Evolutionary conservation across 2,329 filamentous ascomycete genomes (phyloP).

Genomic region (Paracamarosporium sp.): DNA sequence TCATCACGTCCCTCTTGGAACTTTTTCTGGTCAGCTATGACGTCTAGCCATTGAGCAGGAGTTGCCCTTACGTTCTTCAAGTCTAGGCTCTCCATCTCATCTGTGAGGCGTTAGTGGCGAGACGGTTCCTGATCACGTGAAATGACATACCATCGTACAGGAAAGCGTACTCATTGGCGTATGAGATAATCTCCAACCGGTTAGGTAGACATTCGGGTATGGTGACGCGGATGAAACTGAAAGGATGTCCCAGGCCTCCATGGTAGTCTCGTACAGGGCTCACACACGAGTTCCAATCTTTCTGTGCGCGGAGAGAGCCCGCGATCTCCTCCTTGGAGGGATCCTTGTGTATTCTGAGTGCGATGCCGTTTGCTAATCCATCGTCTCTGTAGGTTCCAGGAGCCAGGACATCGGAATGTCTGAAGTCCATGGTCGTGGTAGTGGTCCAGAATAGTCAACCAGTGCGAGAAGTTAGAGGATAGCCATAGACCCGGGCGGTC

Average conservation of each 20-base stretch:
- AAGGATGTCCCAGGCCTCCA: conserved; percentile 32
- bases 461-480: not conserved
- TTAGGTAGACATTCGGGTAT: conserved; percentile 50
- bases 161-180: conserved; percentile 51
- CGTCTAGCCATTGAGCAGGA: too few relatives aligned
- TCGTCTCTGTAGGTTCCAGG: conserved; percentile 10
- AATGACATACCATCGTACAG: conserved; percentile 44
- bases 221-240: conserved; percentile 39
- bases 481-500: conserved; percentile 2
- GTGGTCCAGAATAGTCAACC: not conserved
- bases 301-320: conserved; percentile 37
- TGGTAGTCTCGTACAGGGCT: conserved; percentile 27
- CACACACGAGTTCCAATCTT: conserved; percentile 41
- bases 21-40: not conserved
- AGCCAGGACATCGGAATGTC: conserved; percentile 7
- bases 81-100: conserved; percentile 15
- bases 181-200: conserved; percentile 48
- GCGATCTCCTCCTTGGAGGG: conserved; percentile 38
- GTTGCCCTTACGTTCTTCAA: conserved; percentile 9
- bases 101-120: conserved; percentile 3
- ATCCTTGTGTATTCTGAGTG: conserved; percentile 15
- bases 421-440: conserved; percentile 11
- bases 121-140: not conserved
- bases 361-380: conserved; percentile 15
- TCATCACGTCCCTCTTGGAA: conserved; percentile 23